Base-by-base conservation (phyloP, 306 rosid genomes). In the Quercus ilex region DNA sequence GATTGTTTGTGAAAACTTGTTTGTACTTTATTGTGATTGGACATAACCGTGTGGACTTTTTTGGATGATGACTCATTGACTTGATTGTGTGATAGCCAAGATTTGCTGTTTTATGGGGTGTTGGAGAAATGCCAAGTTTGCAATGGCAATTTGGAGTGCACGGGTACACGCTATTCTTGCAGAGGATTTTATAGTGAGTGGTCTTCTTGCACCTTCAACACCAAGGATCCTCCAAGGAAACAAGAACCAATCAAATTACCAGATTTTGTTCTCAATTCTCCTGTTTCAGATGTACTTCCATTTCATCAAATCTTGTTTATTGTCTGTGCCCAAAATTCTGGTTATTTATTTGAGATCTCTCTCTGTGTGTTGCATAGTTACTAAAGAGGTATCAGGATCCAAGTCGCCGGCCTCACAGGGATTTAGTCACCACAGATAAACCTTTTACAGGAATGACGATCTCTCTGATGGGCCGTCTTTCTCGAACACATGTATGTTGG, bases 381-480 rank as follows among this genome's bases (percentile, higher is more conserved):
- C 56, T 92, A 73, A 91, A 87, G 89, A 90, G 89, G 70, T 85
- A 90, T 77, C 92, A 84, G 78, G 92, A 90, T 52, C 90, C 85
- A 1, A 79, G 83, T 78, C 12, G 26, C 23, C 88, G 91, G 67
- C 90, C 88, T 11, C 83, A 68, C 10, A 86, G 86, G 85, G 83
- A 85, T 64, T 68, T 85, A 75, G 90, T 82, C 53, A 82, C 73
- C 28, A 81, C 90, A 4, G 92, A 83, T 75, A 90, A 88, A 79
- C 93, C 95, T 56, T 91, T 92, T 51, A 83, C 84, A 7, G 97
- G 94, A 77, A 90, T 91, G 94, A 83, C 75, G 80, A 86, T 95
- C 21, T 89, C 96, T n/a, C 77, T 95, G 7, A 92, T 88, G 85
- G 98, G 98, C 14, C 97, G 94, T 79, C 97, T 91, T 62, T 74